These are phyloP conservation scores for Colletotrichum gigasporum DNA, from an alignment of 2,329 filamentous ascomycete genomes.

Conservation along the genomic window DNA sequence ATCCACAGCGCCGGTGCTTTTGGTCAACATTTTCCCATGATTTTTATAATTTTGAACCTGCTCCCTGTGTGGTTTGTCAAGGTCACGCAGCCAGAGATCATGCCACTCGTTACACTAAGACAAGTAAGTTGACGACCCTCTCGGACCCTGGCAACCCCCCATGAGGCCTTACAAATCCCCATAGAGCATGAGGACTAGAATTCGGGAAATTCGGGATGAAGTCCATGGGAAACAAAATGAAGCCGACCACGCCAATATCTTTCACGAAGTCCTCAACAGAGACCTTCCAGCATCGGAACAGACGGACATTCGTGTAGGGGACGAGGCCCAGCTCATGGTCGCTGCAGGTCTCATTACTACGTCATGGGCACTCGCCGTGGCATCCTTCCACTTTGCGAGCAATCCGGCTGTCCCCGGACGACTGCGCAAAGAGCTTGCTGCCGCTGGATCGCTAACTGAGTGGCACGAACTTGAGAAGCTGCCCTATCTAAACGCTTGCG, in stretches of 20 bases:
- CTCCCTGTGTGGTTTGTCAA: conserved; percentile 36
- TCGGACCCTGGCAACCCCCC: no score
- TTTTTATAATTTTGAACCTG: conserved; percentile 37
- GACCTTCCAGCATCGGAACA: conserved; percentile 46
- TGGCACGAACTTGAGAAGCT: conserved; percentile 43
- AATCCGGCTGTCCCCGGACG: conserved; percentile 39
- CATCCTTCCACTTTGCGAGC: conserved; percentile 47
- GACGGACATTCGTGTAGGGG: conserved; percentile 38
- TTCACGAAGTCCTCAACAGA: conserved; percentile 41
- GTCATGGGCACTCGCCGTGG: conserved; percentile 43
- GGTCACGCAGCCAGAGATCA: conserved; percentile 34
- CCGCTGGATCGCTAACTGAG: neutral
- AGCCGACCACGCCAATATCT: conserved; percentile 37
- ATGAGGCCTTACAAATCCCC: neutral
- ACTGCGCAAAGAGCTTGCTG: conserved; percentile 46
- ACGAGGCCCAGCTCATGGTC: conserved; percentile 43
- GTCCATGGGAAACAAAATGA: conserved; percentile 13
- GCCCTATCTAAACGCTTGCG: conserved; percentile 48
- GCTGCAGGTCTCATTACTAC: conserved; percentile 50
- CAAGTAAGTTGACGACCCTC: conserved; percentile 1
- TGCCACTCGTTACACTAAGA: conserved; percentile 34
- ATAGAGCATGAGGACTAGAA: conserved; percentile 10
- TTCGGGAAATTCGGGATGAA: conserved; percentile 12
- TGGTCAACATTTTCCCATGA: conserved; percentile 39
- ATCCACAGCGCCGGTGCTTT: conserved; percentile 38